A percentile compares a stretch with the other conserved stretches of the same genome.
These are phyloP conservation scores for Peronospora farinosa DNA, from an alignment of 352 stramenopile species.

Conservation along the genomic window DNA sequence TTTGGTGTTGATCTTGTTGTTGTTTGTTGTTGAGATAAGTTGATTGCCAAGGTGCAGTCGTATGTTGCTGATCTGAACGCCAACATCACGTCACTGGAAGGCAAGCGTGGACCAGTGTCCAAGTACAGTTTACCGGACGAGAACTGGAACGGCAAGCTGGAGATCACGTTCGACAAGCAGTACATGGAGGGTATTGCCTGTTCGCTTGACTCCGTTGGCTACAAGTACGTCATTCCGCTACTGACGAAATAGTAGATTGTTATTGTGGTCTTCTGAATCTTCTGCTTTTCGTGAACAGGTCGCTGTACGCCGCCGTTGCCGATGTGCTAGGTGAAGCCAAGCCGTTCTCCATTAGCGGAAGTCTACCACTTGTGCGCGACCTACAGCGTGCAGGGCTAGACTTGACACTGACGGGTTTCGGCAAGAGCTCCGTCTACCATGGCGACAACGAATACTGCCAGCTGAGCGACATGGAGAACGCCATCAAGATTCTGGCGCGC, in stretches of 20 bases:
- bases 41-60: constrained; percentile 61
- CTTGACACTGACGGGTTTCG: constrained; percentile 71
- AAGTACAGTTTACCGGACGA: constrained; percentile 88
- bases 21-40: not conserved
- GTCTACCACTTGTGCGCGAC: constrained; percentile 65
- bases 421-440: constrained; percentile 84
- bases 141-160: constrained; percentile 72
- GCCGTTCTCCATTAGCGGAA: constrained; percentile 90
- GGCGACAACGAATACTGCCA: constrained; percentile 90
- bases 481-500: constrained; percentile 78
- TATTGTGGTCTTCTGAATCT: too few species aligned
- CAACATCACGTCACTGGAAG: constrained; percentile 74
- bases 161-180: constrained; percentile 78
- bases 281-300: constrained; percentile 21
- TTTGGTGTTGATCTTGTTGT: not conserved
- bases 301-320: constrained; percentile 68
- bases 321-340: constrained; percentile 75
- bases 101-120: constrained; percentile 80
- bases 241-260: too few species aligned
- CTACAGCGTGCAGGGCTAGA: constrained; percentile 73
- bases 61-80: constrained; percentile 87
- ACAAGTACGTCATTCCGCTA: constrained; percentile 39
- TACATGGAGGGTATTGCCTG: constrained; percentile 91
- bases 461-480: constrained; percentile 83
- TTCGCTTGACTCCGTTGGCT: constrained; percentile 85